These are phyloP conservation scores for Byssoonygena ceratinophila DNA, from an alignment of 2,329 filamentous ascomycete genomes.

Conservation along the genomic window DNA sequence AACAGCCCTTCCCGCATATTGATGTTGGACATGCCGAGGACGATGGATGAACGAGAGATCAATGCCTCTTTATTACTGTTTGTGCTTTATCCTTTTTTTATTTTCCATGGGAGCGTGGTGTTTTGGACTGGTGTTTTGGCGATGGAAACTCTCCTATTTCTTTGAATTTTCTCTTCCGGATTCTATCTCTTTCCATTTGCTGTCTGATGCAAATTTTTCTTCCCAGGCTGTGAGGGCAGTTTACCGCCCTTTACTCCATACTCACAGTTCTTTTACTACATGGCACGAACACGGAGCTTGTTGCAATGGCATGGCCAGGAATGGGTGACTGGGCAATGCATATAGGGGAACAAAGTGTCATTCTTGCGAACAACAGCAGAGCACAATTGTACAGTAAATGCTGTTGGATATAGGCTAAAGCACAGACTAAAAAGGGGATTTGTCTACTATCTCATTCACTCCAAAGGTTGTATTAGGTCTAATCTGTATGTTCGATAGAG, in stretches of 20 bases:
- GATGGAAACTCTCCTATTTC: conserved; percentile 15
- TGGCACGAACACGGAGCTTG: neutral
- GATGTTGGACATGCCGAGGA: conserved; percentile 12
- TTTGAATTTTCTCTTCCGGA: neutral
- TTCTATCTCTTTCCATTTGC: conserved; percentile 3
- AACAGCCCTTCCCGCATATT: conserved; percentile 6
- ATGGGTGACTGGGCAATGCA: neutral
- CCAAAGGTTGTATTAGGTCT: too few relatives aligned
- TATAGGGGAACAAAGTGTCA: neutral
- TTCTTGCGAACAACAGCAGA: too few relatives aligned
- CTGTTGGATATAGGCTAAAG: neutral
- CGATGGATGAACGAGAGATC: conserved; percentile 8
- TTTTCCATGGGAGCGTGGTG: conserved; percentile 15
- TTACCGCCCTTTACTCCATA: neutral
- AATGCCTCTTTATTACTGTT: too few relatives aligned
- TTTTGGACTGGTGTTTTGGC: conserved; percentile 12
- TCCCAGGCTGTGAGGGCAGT: neutral
- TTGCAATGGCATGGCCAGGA: neutral
- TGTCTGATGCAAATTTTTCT: conserved; percentile 3
- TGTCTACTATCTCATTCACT: too few relatives aligned
- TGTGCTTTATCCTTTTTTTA: conserved; percentile 10
- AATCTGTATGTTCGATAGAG: too few relatives aligned
- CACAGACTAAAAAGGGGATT: neutral
- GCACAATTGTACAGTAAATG: neutral
- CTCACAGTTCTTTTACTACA: neutral